Percentiles rank a stretch among this genome's conserved stretches.
Conservation (phyloP, 129 eudicot genomes). For the Flaveria sonorensis region DNA sequence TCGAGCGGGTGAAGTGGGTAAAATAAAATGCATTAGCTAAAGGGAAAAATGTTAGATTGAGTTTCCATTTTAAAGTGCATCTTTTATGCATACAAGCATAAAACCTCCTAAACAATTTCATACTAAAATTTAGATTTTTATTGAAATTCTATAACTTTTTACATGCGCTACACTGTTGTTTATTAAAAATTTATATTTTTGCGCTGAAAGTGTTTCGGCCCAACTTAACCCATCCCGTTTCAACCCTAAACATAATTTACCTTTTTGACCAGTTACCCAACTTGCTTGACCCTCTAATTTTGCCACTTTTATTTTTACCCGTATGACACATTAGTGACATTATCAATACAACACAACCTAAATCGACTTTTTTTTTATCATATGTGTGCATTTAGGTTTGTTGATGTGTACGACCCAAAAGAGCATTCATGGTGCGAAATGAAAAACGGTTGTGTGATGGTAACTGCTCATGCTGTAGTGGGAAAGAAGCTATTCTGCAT, state of each 20-base stretch:
- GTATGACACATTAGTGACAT: background rate
- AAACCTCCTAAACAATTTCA: background rate
- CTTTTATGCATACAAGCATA: background rate
- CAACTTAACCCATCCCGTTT: background rate
- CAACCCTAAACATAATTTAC: background rate
- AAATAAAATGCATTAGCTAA: background rate
- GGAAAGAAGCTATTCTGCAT: slow-evolving; percentile 81
- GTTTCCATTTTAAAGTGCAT: background rate
- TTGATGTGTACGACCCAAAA: slow-evolving; percentile 75
- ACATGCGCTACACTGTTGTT: too few species aligned
- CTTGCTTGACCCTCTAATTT: too few species aligned
- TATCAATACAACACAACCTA: background rate
- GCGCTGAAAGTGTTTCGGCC: background rate
- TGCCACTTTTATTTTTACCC: background rate
- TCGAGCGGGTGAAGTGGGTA: background rate
- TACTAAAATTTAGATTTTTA: background rate
- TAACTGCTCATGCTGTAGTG: slow-evolving; percentile 84
- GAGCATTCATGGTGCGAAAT: slow-evolving; percentile 72
- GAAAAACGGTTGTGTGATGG: slow-evolving; percentile 98
- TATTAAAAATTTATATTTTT: too few species aligned
- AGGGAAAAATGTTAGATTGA: too few species aligned
- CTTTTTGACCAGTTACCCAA: background rate
- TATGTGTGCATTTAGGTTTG: slow-evolving; percentile 29
- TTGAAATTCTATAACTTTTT: background rate
- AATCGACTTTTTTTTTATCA: background rate